phyloP scores from a whole-genome alignment of 2,329 filamentous ascomycete genomes.

The Fusarium austroafricanum region DNA sequence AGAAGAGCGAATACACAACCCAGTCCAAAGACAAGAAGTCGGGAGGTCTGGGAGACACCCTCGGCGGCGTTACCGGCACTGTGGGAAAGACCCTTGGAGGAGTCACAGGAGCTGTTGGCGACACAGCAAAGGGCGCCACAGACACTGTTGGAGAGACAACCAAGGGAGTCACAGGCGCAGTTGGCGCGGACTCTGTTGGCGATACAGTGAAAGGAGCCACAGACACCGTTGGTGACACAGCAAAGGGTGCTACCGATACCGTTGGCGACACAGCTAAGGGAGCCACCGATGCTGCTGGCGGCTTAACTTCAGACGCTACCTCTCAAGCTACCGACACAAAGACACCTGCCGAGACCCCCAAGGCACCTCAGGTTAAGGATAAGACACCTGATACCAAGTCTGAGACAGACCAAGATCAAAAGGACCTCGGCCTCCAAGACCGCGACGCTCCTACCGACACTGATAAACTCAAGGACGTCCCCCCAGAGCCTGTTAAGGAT shows the following conservation, averaged over 20 bases:
- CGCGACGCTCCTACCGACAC: constrained; percentile 33
- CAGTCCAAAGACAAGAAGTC: constrained; percentile 51
- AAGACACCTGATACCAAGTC: constrained; percentile 27
- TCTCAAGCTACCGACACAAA: constrained; percentile 27
- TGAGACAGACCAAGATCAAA: constrained; percentile 20
- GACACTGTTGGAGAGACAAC: constrained; percentile 17
- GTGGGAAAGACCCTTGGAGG: constrained; percentile 17
- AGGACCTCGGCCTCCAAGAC: constrained; percentile 35
- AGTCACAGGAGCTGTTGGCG: constrained; percentile 22
- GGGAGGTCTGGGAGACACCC: constrained; percentile 42
- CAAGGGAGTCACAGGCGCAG: background rate
- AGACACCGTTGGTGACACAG: constrained; percentile 31
- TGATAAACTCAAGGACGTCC: constrained; percentile 29
- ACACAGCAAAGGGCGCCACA: constrained; percentile 18
- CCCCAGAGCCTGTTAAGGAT: constrained; percentile 34
- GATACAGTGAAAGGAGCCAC: constrained; percentile 9
- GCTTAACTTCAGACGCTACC: constrained; percentile 16
- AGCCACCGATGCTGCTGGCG: constrained; percentile 11
- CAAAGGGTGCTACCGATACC: constrained; percentile 34
- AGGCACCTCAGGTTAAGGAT: constrained; percentile 24
- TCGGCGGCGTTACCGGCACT: constrained; percentile 21
- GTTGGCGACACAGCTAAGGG: constrained; percentile 38
- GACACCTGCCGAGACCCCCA: constrained; percentile 34
- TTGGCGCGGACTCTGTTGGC: constrained; percentile 21
- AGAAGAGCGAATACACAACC: constrained; percentile 55